A percentile compares a stretch with the other conserved stretches of the same genome.
Conservation (phyloP, 345 rosid genomes). For the Odontarrhena argentea region DNA sequence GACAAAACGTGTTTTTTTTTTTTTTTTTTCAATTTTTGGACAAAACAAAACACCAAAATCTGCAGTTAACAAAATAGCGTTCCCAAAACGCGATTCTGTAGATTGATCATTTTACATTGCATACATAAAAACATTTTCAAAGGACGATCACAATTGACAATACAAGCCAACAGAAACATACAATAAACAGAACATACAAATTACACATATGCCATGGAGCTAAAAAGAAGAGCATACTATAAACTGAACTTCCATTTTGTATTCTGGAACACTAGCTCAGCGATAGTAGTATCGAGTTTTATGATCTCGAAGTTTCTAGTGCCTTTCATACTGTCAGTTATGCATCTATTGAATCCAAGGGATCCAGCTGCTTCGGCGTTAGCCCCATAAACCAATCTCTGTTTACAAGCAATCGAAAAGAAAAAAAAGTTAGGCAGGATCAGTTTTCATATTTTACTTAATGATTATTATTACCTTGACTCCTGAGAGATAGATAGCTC, state of each 20-base stretch:
- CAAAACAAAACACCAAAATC: too few relatives aligned
- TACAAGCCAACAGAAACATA: not conserved
- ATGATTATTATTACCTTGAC: slow-evolving; percentile 49
- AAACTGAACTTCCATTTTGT: slow-evolving; percentile 60
- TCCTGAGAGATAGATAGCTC: slow-evolving; percentile 74
- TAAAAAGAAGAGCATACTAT: not conserved
- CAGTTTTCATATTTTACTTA: slow-evolving; percentile 11
- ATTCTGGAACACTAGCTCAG: slow-evolving; percentile 84
- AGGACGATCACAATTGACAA: too few relatives aligned
- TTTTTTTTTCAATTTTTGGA: too few relatives aligned
- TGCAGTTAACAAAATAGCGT: too few relatives aligned
- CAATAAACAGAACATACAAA: too few relatives aligned
- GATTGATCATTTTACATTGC: too few relatives aligned
- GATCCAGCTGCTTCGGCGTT: slow-evolving; percentile 78
- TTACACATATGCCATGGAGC: too few relatives aligned
- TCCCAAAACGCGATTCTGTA: too few relatives aligned
- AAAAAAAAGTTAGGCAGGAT: not conserved
- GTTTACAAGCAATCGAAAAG: slow-evolving; percentile 18
- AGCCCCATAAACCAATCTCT: slow-evolving; percentile 78
- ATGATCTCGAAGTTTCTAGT: slow-evolving; percentile 67
- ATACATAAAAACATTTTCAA: too few relatives aligned
- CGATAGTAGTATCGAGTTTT: slow-evolving; percentile 61
- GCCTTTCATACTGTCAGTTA: slow-evolving; percentile 64
- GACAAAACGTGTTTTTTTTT: too few relatives aligned
- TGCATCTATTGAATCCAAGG: slow-evolving; percentile 70